A percentile compares a stretch with the other conserved stretches of the same genome.
phyloP scores from a whole-genome alignment of 2,329 filamentous ascomycete genomes.

The Parastagonospora avenae region DNA sequence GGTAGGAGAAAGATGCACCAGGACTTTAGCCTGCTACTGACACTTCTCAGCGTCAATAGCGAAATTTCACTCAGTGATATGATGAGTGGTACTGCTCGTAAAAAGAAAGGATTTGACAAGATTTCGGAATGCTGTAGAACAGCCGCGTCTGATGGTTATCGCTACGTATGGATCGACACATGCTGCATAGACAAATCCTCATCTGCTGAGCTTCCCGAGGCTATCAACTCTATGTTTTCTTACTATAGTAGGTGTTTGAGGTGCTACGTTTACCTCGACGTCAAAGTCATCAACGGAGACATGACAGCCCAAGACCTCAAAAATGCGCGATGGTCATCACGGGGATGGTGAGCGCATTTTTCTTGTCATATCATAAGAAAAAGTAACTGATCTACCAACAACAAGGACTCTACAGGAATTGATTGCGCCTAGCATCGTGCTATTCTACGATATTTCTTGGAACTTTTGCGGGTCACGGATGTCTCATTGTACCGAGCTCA shows the following conservation, averaged over 20 bases:
- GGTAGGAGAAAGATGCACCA: background rate
- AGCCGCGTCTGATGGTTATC: background rate
- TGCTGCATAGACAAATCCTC: conserved; percentile 8
- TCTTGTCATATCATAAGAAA: too few species aligned
- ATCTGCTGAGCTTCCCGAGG: conserved; percentile 1
- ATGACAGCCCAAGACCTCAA: background rate
- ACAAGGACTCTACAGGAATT: background rate
- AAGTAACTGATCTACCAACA: too few species aligned
- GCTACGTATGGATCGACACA: conserved; percentile 6
- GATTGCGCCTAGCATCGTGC: background rate
- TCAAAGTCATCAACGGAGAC: background rate
- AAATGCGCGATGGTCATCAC: background rate
- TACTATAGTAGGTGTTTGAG: background rate
- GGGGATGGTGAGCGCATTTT: conserved; percentile 7
- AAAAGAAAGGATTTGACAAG: background rate
- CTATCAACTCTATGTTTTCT: conserved; percentile 4
- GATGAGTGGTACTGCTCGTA: background rate
- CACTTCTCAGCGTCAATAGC: background rate
- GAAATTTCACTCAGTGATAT: conserved; percentile 2
- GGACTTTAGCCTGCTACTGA: background rate
- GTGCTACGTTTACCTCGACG: conserved; percentile 5
- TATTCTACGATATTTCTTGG: background rate
- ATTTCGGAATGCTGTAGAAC: conserved; percentile 3
- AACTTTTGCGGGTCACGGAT: background rate
- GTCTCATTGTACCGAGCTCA: background rate